phyloP scores from a whole-genome alignment of 1,284 basidiomycete species.

The Leccinum angustisporum region DNA sequence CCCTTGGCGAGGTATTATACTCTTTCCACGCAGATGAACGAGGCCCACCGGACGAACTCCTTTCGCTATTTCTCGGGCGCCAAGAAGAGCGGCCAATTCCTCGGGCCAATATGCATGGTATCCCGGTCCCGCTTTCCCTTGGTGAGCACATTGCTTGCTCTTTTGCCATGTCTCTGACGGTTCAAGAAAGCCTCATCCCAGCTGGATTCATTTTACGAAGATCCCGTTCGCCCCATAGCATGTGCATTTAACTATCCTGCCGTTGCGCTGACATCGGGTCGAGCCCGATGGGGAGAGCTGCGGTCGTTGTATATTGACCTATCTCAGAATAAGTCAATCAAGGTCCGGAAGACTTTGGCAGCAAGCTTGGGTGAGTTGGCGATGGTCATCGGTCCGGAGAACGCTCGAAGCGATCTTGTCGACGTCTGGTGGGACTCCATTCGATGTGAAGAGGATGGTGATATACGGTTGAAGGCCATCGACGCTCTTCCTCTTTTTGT shows the following conservation, averaged over 20 bases:
- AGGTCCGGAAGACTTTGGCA: slow-evolving; percentile 77
- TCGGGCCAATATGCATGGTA: slow-evolving; percentile 13
- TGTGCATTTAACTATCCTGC: slow-evolving; percentile 96
- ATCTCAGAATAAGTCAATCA: slow-evolving; percentile 48
- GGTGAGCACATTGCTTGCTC: slow-evolving; percentile 15
- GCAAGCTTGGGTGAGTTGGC: slow-evolving; percentile 91
- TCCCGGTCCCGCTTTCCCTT: slow-evolving; percentile 13
- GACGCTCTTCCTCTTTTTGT: slow-evolving; percentile 66
- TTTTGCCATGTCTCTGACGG: slow-evolving; percentile 13
- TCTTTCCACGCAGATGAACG: slow-evolving; percentile 72
- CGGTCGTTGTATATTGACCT: slow-evolving; percentile 70
- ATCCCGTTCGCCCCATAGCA: slow-evolving; percentile 78
- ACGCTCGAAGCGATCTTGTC: slow-evolving; percentile 72
- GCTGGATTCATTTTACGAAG: slow-evolving; percentile 47
- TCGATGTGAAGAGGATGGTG: slow-evolving; percentile 56
- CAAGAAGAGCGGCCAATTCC: slow-evolving; percentile 42
- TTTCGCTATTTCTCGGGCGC: slow-evolving; percentile 74
- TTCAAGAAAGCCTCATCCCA: slow-evolving; percentile 23
- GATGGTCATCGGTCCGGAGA: slow-evolving; percentile 75
- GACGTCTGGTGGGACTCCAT: slow-evolving; percentile 70
- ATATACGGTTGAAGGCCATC: slow-evolving; percentile 69
- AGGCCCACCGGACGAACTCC: slow-evolving; percentile 78
- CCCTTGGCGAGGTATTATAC: slow-evolving; percentile 89
- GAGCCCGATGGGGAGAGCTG: slow-evolving; percentile 75
- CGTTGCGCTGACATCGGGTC: slow-evolving; percentile 83